Evolutionary conservation across 2,329 filamentous ascomycete genomes (phyloP).

Genomic region (Fusarium zealandicum): DNA sequence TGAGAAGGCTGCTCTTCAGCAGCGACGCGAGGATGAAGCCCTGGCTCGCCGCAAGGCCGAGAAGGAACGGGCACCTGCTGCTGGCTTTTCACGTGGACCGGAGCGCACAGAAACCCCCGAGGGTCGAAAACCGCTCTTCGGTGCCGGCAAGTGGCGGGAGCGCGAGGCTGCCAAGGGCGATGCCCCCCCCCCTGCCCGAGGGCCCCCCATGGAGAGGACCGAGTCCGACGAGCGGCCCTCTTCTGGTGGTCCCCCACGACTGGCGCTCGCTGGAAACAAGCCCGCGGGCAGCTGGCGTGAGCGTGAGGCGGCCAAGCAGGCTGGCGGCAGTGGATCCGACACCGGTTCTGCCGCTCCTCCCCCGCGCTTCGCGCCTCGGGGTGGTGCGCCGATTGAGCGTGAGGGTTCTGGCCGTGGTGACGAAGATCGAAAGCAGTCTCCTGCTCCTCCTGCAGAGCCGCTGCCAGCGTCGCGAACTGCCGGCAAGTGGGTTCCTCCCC

Average conservation of each 20-base stretch:
- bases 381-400: slow-evolving; percentile 53
- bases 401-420: slow-evolving; percentile 52
- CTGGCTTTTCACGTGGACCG: slow-evolving; percentile 39
- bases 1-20: slow-evolving; percentile 73
- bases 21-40: slow-evolving; percentile 86
- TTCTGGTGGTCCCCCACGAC: slow-evolving; percentile 62
- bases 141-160: slow-evolving; percentile 54
- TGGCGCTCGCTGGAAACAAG: slow-evolving; percentile 65
- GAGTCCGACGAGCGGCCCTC: slow-evolving; percentile 56
- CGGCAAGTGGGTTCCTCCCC: slow-evolving; percentile 67
- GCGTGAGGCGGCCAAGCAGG: slow-evolving; percentile 64
- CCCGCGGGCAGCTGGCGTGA: slow-evolving; percentile 80
- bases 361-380: slow-evolving; percentile 49
- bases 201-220: slow-evolving; percentile 51
- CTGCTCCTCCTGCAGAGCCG: slow-evolving; percentile 55
- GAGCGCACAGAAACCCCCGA: slow-evolving; percentile 42
- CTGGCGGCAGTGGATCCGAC: slow-evolving; percentile 49
- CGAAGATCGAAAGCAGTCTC: slow-evolving; percentile 49
- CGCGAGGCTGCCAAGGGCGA: slow-evolving; percentile 45
- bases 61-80: slow-evolving; percentile 57
- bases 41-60: slow-evolving; percentile 75
- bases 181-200: slow-evolving; percentile 44
- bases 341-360: slow-evolving; percentile 46
- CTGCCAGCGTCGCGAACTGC: slow-evolving; percentile 60
- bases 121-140: slow-evolving; percentile 46